Conservation (phyloP, 148 eudicot species). For the Vaccinium macrocarpon region DNA sequence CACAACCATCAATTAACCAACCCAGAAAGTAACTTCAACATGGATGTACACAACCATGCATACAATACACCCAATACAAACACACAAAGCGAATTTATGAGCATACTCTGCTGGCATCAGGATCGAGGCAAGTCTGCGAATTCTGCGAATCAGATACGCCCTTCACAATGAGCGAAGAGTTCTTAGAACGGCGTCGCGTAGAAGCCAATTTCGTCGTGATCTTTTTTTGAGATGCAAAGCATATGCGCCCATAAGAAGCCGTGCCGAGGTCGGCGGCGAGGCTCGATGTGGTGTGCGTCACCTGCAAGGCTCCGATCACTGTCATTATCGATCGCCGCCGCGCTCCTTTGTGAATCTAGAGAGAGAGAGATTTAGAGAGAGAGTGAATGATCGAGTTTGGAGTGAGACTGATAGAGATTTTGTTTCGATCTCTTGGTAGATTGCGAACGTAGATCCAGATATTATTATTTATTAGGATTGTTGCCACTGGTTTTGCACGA, state of each 20-base stretch:
- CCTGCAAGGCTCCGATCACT: constrained; percentile 39
- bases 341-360: not conserved
- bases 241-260: constrained; percentile 23
- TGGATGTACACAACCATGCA: not conserved
- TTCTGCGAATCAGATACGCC: constrained; percentile 90
- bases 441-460: not conserved
- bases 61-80: not conserved
- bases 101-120: constrained; percentile 87
- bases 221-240: constrained; percentile 52
- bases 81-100: not conserved
- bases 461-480: not conserved
- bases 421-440: not conserved
- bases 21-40: not conserved
- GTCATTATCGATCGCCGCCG: constrained; percentile 30
- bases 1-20: not conserved
- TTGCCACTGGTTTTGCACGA: not conserved
- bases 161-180: constrained; percentile 47
- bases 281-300: constrained; percentile 7
- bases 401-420: not conserved
- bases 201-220: constrained; percentile 20
- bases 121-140: constrained; percentile 96
- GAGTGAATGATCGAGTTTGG: not conserved
- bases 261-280: constrained; percentile 4
- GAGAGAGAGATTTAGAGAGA: not conserved
- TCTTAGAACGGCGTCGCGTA: constrained; percentile 20